A percentile compares a stretch with the other conserved stretches of the same genome.
Evolutionary conservation across 768 basidiomycete species (phyloP).

Genomic region (Collybia mongolica): DNA sequence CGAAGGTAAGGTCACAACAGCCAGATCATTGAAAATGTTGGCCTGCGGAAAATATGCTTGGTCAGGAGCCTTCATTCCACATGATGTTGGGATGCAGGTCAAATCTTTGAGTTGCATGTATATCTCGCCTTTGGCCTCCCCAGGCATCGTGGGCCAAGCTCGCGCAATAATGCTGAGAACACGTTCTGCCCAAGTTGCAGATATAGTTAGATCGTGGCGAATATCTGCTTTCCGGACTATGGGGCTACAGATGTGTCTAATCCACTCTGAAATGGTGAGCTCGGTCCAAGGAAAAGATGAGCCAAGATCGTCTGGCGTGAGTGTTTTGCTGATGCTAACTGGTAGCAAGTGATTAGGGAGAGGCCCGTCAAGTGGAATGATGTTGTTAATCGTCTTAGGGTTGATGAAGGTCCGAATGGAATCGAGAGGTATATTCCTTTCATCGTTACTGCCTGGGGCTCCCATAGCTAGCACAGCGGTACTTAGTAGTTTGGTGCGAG

Average conservation of each 20-base stretch:
- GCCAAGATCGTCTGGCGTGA: slow-evolving; percentile 48
- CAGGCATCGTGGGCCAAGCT: slow-evolving; percentile 67
- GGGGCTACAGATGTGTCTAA: slow-evolving; percentile 58
- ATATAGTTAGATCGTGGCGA: slow-evolving; percentile 63
- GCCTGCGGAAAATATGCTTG: slow-evolving; percentile 85
- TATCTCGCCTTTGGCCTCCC: slow-evolving; percentile 45
- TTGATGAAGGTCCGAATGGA: slow-evolving; percentile 73
- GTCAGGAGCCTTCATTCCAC: slow-evolving; percentile 69
- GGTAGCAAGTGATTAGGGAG: slow-evolving; percentile 75
- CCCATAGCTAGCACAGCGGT: slow-evolving; percentile 61
- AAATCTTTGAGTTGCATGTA: slow-evolving; percentile 45
- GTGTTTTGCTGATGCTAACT: slow-evolving; percentile 56
- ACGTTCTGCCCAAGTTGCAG: slow-evolving; percentile 77
- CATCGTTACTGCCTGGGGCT: slow-evolving; percentile 30
- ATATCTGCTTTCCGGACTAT: slow-evolving; percentile 36
- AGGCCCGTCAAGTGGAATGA: slow-evolving; percentile 73
- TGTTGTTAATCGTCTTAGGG: slow-evolving; percentile 46
- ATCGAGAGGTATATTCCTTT: slow-evolving; percentile 67
- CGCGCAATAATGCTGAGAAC: slow-evolving; percentile 66
- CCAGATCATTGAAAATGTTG: slow-evolving; percentile 86
- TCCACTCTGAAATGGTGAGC: slow-evolving; percentile 73
- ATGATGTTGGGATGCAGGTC: slow-evolving; percentile 69
- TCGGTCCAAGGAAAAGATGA: slow-evolving; percentile 77
- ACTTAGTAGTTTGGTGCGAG: slow-evolving; percentile 63
- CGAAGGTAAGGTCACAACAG: slow-evolving; percentile 73